Evolutionary conservation across 202 grass and related monocot genomes (phyloP), one percentile per base, ranked within the genome.

Genomic region (Bolboschoenoplectus hybrid): DNA sequence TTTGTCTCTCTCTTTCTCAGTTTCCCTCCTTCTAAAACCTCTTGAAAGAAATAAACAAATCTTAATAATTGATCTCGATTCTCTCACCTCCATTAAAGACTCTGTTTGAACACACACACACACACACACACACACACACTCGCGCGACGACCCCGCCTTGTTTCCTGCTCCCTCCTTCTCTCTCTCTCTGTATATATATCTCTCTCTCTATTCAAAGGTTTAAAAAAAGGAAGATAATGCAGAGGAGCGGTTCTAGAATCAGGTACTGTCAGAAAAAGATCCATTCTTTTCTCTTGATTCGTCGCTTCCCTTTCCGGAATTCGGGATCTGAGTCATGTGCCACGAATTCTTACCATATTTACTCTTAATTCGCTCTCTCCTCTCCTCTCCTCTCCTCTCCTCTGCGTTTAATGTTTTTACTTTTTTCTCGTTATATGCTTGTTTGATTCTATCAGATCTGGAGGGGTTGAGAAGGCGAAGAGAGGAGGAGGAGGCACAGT

Each of bases 171-270:
- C 45, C 52, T 82, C 80, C 4, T 53, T 43, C 8, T 6, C 34
- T 1, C 75, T 64, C 56, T 64, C 53, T 81, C 76, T 51, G 34
- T 35, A 10, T 39, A 10, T 39, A 50, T 44, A 2, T 44, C 43
- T 44, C 43, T 44, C 44, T 75, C 72, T 51, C 52, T 35, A 16
- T 6, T 20, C 14, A 17, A 58, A 52, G 46, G 45, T 43, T 82
- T 64, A 66, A 83, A 38, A 55, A 69, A 26, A 26, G 26, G 26
- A 26, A 26, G 26, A 26, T 26, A 26, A 83, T 83, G 81, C 81
- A 83, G 63, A 67, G 62, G 14, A 68, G 11, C 81, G 40, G 44
- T 83, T 83, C 81, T 40, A 83, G 62, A 83, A 66, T 67, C 81
- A 83, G 81, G 81, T 83, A 83, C 44, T 36, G 44, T 55, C 81